Percentiles rank a stretch among this genome's conserved stretches.
phyloP scores from a whole-genome alignment of 2,329 filamentous ascomycete species.

The Colletotrichum sp. region DNA sequence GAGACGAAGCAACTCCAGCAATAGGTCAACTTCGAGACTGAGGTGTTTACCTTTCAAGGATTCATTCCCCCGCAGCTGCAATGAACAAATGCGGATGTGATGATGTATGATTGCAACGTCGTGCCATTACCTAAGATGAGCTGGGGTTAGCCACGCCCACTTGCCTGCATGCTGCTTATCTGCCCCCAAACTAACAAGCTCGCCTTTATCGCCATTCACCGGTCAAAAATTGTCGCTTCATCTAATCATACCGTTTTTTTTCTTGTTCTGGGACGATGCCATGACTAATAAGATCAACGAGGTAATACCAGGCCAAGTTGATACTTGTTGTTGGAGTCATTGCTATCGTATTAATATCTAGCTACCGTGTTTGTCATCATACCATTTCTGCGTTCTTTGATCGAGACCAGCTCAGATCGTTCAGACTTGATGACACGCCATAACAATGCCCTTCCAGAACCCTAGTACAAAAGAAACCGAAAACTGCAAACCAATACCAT shows the following conservation, averaged over 20 bases:
- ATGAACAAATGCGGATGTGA: no score
- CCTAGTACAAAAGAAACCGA: not conserved
- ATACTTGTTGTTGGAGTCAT: not conserved
- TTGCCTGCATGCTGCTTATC: no score
- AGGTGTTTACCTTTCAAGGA: no score
- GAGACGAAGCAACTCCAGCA: fast-evolving
- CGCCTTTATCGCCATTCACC: no score
- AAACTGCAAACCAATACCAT: not conserved
- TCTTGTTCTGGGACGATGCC: not conserved
- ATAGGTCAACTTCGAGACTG: not conserved
- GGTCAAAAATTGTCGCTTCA: not conserved
- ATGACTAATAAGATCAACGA: not conserved
- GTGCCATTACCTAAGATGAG: no score
- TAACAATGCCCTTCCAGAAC: not conserved
- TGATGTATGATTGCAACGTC: no score
- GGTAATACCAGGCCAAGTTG: fast-evolving
- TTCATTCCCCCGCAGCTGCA: no score
- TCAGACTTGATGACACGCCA: not conserved
- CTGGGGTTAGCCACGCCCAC: no score
- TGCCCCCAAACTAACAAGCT: no score
- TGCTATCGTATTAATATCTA: not conserved
- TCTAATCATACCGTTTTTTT: fast-evolving
- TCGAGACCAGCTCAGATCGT: not conserved
- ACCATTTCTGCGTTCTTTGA: not conserved
- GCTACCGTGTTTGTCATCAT: not conserved